These are phyloP conservation scores for Neoboletus subvelutipes DNA, from an alignment of 768 basidiomycete species.

Conservation along the genomic window DNA sequence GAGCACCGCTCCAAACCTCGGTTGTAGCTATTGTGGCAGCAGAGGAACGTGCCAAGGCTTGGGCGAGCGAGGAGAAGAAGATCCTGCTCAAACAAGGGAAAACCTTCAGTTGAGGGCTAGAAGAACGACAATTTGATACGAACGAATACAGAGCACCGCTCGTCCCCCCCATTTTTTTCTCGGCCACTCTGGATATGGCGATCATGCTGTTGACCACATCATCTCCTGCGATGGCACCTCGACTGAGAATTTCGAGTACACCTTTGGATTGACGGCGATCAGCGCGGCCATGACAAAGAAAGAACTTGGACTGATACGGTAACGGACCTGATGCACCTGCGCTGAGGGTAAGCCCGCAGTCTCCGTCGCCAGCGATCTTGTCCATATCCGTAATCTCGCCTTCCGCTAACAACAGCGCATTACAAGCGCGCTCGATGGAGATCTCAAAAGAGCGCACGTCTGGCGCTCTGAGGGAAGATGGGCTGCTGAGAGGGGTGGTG, in stretches of 20 bases:
- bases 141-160: conserved; percentile 90
- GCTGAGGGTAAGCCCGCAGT: conserved; percentile 67
- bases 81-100: conserved; percentile 50
- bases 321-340: conserved; percentile 68
- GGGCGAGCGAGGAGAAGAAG: conserved; percentile 86
- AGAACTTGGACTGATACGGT: neutral
- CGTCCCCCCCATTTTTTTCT: conserved; percentile 89
- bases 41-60: conserved; percentile 52
- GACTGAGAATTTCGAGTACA: conserved; percentile 56
- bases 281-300: neutral
- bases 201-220: conserved; percentile 68
- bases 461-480: conserved; percentile 33
- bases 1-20: conserved; percentile 60
- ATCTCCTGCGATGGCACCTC: conserved; percentile 56
- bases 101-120: neutral
- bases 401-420: conserved; percentile 72
- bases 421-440: conserved; percentile 58
- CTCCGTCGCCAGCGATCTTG: conserved; percentile 89
- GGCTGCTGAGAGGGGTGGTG: conserved; percentile 1
- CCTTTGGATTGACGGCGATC: conserved; percentile 36
- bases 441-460: conserved; percentile 52
- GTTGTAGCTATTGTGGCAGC: conserved; percentile 35
- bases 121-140: conserved; percentile 31
- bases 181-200: conserved; percentile 68
- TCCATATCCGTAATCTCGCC: conserved; percentile 92